Conservation (phyloP, 331 rosid species). For the Acacia concinna region DNA sequence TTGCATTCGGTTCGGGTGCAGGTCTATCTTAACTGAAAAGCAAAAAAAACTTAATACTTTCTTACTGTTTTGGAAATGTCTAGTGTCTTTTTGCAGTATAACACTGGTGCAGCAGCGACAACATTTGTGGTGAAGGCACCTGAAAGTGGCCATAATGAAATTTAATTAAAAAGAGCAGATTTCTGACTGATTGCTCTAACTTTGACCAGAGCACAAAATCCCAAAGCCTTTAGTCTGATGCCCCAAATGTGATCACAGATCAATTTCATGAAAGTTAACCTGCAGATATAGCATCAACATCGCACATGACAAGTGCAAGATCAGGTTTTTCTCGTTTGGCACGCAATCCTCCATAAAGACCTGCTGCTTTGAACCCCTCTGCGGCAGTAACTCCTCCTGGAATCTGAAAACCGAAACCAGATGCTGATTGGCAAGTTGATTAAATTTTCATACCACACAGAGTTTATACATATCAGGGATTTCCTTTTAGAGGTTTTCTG, state of each 20-base stretch:
- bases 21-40: slow-evolving; percentile 5
- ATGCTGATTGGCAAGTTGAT: slow-evolving; percentile 16
- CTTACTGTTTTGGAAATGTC: slow-evolving; percentile 66
- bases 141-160: slow-evolving; percentile 18
- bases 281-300: slow-evolving; percentile 91
- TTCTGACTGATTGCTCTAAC: neutral
- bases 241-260: slow-evolving; percentile 15
- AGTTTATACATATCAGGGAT: neutral
- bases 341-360: slow-evolving; percentile 82
- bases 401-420: slow-evolving; percentile 48
- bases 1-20: slow-evolving; percentile 16
- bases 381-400: slow-evolving; percentile 95
- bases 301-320: slow-evolving; percentile 89
- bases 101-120: slow-evolving; percentile 95
- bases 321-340: slow-evolving; percentile 81
- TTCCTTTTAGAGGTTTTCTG: neutral
- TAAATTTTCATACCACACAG: neutral
- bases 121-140: slow-evolving; percentile 85
- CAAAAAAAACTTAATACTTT: slow-evolving; percentile 6
- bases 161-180: neutral
- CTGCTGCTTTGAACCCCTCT: slow-evolving; percentile 86
- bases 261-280: slow-evolving; percentile 43
- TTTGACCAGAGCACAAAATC: neutral
- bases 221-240: neutral
- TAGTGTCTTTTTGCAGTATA: slow-evolving; percentile 64